A percentile compares a stretch with the other conserved stretches of the same genome.
phyloP scores from a whole-genome alignment of 2,329 filamentous ascomycete genomes.

The Setomelanomma holmii region DNA sequence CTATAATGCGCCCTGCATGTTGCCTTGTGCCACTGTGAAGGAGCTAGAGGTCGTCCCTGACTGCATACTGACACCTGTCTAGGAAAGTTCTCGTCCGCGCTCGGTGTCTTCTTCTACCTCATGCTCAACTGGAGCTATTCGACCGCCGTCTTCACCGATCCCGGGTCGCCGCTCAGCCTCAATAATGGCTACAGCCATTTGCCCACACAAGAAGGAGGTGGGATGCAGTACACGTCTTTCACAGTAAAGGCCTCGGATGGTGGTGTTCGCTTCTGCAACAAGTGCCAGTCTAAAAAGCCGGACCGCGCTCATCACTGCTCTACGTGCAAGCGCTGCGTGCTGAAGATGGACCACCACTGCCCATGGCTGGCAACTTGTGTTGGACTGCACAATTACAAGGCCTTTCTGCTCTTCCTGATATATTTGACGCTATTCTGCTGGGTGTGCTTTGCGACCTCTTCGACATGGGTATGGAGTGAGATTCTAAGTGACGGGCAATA shows the following conservation, averaged over 20 bases:
- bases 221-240: constrained; percentile 71
- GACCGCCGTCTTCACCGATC: constrained; percentile 89
- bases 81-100: constrained; percentile 60
- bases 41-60: background rate
- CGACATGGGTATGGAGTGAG: constrained; percentile 84
- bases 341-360: constrained; percentile 99
- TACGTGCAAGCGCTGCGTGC: constrained; percentile 88
- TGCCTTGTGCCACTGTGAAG: background rate
- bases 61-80: background rate
- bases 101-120: constrained; percentile 75
- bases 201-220: constrained; percentile 70
- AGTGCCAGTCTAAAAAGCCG: constrained; percentile 92
- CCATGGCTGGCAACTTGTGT: constrained; percentile 98
- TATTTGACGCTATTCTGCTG: constrained; percentile 90
- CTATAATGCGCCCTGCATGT: background rate
- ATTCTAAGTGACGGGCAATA: constrained; percentile 74
- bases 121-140: constrained; percentile 91
- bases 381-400: constrained; percentile 92
- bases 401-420: constrained; percentile 89
- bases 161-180: constrained; percentile 69
- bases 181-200: constrained; percentile 76
- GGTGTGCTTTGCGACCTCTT: constrained; percentile 78
- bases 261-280: constrained; percentile 91
- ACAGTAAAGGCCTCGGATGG: constrained; percentile 89
- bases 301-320: constrained; percentile 97